Evolutionary conservation across 352 stramenopile genomes (phyloP), one percentile per base, ranked within the genome.

Genomic region (Phytopythium vexans): DNA sequence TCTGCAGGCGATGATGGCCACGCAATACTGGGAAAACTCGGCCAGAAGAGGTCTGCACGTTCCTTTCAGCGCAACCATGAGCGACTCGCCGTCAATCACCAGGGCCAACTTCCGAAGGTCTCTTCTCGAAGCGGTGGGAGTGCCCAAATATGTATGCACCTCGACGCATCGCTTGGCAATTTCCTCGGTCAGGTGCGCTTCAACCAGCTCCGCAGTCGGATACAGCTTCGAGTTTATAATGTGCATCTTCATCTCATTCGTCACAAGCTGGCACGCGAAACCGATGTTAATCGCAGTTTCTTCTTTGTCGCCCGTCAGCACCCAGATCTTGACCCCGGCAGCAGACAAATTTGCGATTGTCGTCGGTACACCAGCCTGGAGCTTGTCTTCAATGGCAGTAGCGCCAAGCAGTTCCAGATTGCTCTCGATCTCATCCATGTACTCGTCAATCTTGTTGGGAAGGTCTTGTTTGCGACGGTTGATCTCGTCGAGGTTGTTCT

Each of bases 251-350:
- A 92, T 95, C 6, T 87, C 66, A 41, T 88, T 86, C n/a, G 75
- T 89, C 15, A 97, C 45, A 10, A 97, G 64, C 43, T 96, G 84
- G 46, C 84, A 95, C 8, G 89, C 83, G 41, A 95, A 96, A 7
- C 83, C 93, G 49, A 98, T 98, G 64, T 98, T 98, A 59, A 98
- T 96, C 15, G 93, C 93, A 5, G 93, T 98, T 62, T 98, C 93
- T 51, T 94, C 70, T 58, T 98, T 98, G 68, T 98, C 93, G 5
- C 92, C 92, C 4, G 93, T 98, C 40, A 98, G 84, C 16, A 98
- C 91, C 89, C 92, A 98, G 15, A 98, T 88, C 58, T 96, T 95
- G 34, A 98, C 91, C 2, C 93, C 90, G 2, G 89, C 93, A 9
- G 60, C 70, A 1, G 82, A 73, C 6, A 98, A 69, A 40, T 89